Evolutionary conservation across 192 early-diverging fungal species (phyloP).

Genomic region (Spizellomyces punctatus): DNA sequence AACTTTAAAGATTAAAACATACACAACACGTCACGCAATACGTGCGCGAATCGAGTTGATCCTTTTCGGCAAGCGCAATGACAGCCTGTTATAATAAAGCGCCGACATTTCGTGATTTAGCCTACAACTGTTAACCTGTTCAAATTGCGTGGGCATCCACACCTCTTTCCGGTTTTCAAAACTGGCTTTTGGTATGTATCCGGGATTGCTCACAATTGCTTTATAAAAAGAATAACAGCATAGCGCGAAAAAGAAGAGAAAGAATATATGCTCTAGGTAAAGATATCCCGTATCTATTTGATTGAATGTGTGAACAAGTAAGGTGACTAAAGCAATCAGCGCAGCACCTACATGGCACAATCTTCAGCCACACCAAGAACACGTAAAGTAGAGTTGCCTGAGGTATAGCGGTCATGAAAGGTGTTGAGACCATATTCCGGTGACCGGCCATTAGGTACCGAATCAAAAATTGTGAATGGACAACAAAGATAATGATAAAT

Average conservation of each 20-base stretch:
- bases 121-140: not conserved
- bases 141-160: not conserved
- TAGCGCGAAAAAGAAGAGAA: conserved; percentile 59
- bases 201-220: conserved; percentile 73
- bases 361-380: conserved; percentile 62
- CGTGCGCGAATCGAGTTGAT: conserved; percentile 71
- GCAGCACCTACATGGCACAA: conserved; percentile 67
- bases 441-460: conserved; percentile 57
- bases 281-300: conserved; percentile 62
- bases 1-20: conserved; percentile 7
- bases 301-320: not conserved
- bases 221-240: conserved; percentile 81
- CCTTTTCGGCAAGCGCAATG: conserved; percentile 66
- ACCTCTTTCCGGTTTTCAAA: conserved; percentile 41
- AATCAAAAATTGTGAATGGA: conserved; percentile 62
- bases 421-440: conserved; percentile 65
- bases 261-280: conserved; percentile 64
- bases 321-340: conserved; percentile 15
- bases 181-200: conserved; percentile 67
- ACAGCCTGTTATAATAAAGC: conserved; percentile 43
- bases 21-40: conserved; percentile 88
- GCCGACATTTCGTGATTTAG: not conserved
- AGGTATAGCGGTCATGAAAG: conserved; percentile 83
- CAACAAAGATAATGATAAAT: conserved; percentile 46
- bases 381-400: conserved; percentile 83